These are phyloP conservation scores for Thalassiosira hispida DNA, from an alignment of 352 stramenopile genomes.

Conservation along the genomic window DNA sequence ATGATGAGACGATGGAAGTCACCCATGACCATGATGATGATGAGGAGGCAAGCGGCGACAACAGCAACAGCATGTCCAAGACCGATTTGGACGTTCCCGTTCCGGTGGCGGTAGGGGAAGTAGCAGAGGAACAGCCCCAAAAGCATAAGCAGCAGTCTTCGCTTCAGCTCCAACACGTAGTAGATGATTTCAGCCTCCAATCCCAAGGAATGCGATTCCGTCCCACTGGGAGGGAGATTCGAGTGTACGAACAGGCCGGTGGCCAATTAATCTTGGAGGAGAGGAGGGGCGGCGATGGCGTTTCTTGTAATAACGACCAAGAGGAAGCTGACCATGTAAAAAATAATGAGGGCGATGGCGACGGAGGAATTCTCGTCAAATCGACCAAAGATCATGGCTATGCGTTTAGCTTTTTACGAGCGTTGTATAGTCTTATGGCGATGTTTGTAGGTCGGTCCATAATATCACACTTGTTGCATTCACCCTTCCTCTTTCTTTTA, in stretches of 20 bases:
- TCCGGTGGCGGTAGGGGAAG: neutral
- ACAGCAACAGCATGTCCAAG: neutral
- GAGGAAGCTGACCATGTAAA: constrained; percentile 10
- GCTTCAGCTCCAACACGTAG: constrained; percentile 13
- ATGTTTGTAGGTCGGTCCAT: constrained; percentile 29
- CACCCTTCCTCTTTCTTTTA: neutral
- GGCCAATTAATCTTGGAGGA: constrained; percentile 51
- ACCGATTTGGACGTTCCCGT: neutral
- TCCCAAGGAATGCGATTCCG: constrained; percentile 36
- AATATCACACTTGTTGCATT: neutral
- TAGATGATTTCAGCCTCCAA: constrained; percentile 36
- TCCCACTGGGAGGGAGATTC: constrained; percentile 12
- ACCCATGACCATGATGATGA: neutral
- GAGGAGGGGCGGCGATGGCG: too few species aligned
- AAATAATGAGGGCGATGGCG: neutral
- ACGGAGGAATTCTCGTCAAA: constrained; percentile 24
- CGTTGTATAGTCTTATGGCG: constrained; percentile 38
- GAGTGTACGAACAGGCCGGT: constrained; percentile 40
- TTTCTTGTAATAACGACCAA: neutral
- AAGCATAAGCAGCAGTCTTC: too few species aligned
- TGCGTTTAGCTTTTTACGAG: constrained; percentile 23
- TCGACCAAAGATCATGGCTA: constrained; percentile 1
- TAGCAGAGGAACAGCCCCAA: neutral
- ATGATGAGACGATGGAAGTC: too few species aligned
- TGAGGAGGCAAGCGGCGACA: neutral